phyloP scores from a whole-genome alignment of 176 grass and related monocot species.

The Pontederia crassipes region DNA sequence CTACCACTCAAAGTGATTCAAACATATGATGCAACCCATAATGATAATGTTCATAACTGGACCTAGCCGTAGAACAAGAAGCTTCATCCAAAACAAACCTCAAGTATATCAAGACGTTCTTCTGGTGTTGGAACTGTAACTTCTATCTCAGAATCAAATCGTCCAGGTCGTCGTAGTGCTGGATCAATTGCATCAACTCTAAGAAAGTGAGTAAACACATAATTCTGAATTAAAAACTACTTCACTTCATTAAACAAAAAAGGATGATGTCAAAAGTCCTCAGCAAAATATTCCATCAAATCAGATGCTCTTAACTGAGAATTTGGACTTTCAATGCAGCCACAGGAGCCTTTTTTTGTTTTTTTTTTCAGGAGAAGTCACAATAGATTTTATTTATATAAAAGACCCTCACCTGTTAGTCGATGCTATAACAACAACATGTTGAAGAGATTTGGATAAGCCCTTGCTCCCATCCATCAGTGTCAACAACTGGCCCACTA shows the following conservation, averaged over 20 bases:
- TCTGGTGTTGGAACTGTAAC: constrained; percentile 62
- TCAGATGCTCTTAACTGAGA: neutral
- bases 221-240: neutral
- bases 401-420: constrained; percentile 63
- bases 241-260: no score
- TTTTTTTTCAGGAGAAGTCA: no score
- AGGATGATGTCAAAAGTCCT: no score
- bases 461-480: constrained; percentile 89
- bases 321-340: no score
- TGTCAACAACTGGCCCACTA: constrained; percentile 83
- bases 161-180: constrained; percentile 74
- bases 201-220: constrained; percentile 3
- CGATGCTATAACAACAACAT: constrained; percentile 73
- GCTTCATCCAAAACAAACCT: constrained; percentile 28
- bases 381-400: no score
- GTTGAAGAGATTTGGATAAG: constrained; percentile 40
- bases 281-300: no score
- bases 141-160: constrained; percentile 86
- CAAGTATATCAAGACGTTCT: constrained; percentile 74
- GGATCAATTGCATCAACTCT: constrained; percentile 87
- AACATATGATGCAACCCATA: neutral
- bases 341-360: no score
- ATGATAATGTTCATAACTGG: neutral
- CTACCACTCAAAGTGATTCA: no score
- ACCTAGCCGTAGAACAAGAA: neutral